Evolutionary conservation across 1,284 basidiomycete species (phyloP), one percentile per base, ranked within the genome.

Genomic region (Irpex lacteus): DNA sequence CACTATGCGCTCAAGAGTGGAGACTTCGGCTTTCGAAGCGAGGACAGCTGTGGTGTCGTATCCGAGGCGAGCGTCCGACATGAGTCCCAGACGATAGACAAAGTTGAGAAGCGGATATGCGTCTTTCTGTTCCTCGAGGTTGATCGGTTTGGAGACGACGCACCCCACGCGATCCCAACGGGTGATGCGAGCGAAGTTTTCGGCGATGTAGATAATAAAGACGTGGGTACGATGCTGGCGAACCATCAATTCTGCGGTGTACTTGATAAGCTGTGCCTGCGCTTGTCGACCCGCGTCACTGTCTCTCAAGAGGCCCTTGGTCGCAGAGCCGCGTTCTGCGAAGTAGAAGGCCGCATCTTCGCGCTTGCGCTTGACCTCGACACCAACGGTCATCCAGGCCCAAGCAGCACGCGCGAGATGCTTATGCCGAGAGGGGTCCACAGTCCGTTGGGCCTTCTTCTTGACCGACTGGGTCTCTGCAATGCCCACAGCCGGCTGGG

Each of bases 111-210:
- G 47, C 4, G 5, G 32, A 6, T 63, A 26, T 7, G 61, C 21
- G 6, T 19, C 34, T 6, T 34, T 37, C 54, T 26, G 26, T 26
- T 26, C 26, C 26, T 26, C 26, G 26, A 65, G 65, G 15, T 66
- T 36, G 61, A 71, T 68, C 4, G 63, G 55, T 11, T 61, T 38
- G 6, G 69, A 66, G 11, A 68, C 65, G 26, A 70, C 37, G 5
- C 60, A 62, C 4, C 69, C 71, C 3, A 49, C 57, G 5, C 66
- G 66, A 52, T 72, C 70, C 69, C 67, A 69, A n/a, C 69, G 68
- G 34, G 69, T 47, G 2, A 70, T 18, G 1, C 62, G 62, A 4
- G 21, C 57, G 4, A 4, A n/a, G 32, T 18, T n/a, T 11, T 70
- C 66, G 0, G 64, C 64, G 34, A 71, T 47, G 26, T 67, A 63